phyloP scores from a whole-genome alignment of 257 asterid species.

The Solanum arcanum region DNA sequence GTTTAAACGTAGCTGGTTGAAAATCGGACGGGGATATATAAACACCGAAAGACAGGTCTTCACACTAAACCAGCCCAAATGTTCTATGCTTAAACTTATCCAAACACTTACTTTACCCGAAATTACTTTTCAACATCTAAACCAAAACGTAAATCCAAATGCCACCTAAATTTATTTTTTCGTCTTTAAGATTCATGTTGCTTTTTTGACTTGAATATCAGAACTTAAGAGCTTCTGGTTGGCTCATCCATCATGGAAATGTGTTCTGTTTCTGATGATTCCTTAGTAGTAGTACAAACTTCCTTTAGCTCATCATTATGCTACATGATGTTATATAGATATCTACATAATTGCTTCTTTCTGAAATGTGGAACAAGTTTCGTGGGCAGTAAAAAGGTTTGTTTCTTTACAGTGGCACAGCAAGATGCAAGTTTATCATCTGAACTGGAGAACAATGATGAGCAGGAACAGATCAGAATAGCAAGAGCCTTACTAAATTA shows the following conservation, averaged over 20 bases:
- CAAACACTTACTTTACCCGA: neutral
- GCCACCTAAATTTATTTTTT: neutral
- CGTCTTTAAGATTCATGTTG: neutral
- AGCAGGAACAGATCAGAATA: slow-evolving; percentile 63
- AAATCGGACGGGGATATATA: neutral
- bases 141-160: neutral
- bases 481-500: slow-evolving; percentile 64
- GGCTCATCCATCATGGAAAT: neutral
- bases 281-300: neutral
- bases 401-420: slow-evolving; percentile 44
- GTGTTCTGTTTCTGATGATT: neutral
- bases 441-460: slow-evolving; percentile 52
- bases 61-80: neutral
- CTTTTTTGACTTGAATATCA: neutral
- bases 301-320: neutral
- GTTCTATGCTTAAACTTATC: neutral
- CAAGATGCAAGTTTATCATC: slow-evolving; percentile 41
- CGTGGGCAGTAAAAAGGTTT: neutral
- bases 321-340: neutral
- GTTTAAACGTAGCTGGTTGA: neutral
- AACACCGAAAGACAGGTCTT: neutral
- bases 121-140: neutral
- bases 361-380: neutral
- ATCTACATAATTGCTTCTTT: neutral
- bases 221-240: neutral